A percentile compares a stretch with the other conserved stretches of the same genome.
Evolutionary conservation across 768 basidiomycete genomes (phyloP).

Genomic region (Exidia glandulosa): DNA sequence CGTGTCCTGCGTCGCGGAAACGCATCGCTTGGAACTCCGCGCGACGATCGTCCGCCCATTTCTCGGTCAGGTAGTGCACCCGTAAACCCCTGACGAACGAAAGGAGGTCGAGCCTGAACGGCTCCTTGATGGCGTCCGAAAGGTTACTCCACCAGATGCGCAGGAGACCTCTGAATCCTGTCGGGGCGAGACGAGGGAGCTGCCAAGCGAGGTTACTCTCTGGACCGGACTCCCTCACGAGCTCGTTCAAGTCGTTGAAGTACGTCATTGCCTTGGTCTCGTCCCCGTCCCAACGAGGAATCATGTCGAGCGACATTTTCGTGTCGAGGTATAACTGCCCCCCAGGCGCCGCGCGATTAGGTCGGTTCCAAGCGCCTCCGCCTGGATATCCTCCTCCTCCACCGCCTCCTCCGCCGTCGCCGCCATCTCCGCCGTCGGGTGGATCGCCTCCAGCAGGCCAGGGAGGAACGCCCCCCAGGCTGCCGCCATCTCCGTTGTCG

Average conservation of each 20-base stretch:
- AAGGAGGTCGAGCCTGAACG: neutral
- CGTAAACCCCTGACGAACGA: neutral
- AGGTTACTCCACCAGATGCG: neutral
- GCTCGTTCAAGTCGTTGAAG: neutral
- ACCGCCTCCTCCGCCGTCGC: neutral
- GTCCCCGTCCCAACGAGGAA: neutral
- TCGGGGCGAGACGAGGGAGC: neutral
- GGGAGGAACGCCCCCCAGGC: too few relatives aligned
- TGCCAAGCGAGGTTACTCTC: neutral
- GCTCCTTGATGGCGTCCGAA: neutral
- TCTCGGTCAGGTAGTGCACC: neutral
- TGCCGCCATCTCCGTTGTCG: too few relatives aligned
- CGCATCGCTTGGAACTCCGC: neutral
- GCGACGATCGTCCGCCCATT: neutral
- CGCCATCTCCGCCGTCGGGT: neutral
- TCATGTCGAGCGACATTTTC: neutral
- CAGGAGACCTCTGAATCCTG: neutral
- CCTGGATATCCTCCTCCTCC: neutral
- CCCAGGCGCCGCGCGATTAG: neutral
- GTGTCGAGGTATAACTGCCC: neutral
- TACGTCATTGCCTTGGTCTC: neutral
- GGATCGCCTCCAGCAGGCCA: neutral
- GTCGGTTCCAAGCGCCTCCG: neutral
- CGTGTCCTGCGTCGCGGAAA: neutral
- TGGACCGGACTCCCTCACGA: neutral